Conservation (phyloP, 208 protist genomes). For the Trypanosoma platydactyli region DNA sequence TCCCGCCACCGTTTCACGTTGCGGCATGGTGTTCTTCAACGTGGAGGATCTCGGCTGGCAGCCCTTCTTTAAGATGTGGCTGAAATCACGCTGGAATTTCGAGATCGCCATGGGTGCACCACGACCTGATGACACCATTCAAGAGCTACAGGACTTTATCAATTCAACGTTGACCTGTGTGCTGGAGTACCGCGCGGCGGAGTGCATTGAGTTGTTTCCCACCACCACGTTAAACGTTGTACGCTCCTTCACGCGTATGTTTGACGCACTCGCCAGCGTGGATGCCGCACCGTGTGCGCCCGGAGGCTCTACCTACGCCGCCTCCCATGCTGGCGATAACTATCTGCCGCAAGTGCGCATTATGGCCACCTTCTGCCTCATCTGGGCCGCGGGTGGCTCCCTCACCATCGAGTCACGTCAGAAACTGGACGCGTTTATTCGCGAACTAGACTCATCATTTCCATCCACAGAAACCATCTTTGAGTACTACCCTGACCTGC, state of each 20-base stretch:
- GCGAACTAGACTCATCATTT: constrained; percentile 95
- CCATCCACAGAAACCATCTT: constrained; percentile 96
- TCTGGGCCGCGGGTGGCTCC: constrained; percentile 95
- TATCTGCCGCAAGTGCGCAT: constrained; percentile 93
- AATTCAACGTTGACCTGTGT: constrained; percentile 77
- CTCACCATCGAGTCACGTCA: constrained; percentile 91
- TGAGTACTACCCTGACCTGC: constrained; percentile 96
- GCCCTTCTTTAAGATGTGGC: constrained; percentile 95
- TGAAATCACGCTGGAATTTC: constrained; percentile 79
- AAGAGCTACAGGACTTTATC: constrained; percentile 84
- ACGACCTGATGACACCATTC: constrained; percentile 87
- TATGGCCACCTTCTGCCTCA: constrained; percentile 95
- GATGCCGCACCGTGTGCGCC: constrained; percentile 76
- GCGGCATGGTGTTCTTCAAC: constrained; percentile 98
- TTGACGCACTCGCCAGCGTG: constrained; percentile 93
- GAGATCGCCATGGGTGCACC: constrained; percentile 90
- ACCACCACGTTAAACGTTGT: constrained; percentile 89
- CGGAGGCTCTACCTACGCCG: constrained; percentile 60
- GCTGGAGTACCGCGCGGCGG: constrained; percentile 73
- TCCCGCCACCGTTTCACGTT: constrained; percentile 98
- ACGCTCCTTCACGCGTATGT: constrained; percentile 93
- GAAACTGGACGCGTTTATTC: constrained; percentile 92
- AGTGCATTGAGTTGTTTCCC: constrained; percentile 92
- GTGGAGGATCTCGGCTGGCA: constrained; percentile 93
- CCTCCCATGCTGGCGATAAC: constrained; percentile 78